Base-by-base conservation (phyloP, 1,139 yeast genomes). In the Geotrichum restrictum region DNA sequence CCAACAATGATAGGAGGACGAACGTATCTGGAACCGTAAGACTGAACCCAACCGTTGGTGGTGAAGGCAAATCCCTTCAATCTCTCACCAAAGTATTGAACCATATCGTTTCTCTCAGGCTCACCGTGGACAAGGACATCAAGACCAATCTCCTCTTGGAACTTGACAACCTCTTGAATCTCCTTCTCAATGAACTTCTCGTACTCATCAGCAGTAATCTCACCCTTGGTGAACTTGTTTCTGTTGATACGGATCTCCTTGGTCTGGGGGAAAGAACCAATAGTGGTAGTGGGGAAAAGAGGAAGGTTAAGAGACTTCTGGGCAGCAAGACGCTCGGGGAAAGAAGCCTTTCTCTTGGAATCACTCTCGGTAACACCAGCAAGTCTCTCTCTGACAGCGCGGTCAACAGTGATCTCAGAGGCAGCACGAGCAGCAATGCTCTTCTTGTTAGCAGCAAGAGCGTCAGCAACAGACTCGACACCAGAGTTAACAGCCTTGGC, bases 51-150 rank as follows among this genome's bases (percentile, higher is more conserved):
- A 78, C 98, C 98, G 82, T 88, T 88, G 67, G 88, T 80, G 76
- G 98, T 93, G 83, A 93, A 93, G 64, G 95, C 96, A 74, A 87
- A 93, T 74, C 98, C 98, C 72, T 88, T 86, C 74, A 93, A 81
- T 81, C 88, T 89, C 80, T 93, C 98, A 81, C 98, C 98, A 65
- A 93, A 93, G 85, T 93, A 93, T 81, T 93, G 98, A 70, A 93
- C 98, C 98, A 93, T 93, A 80, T 93, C 98, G 79, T 93, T 93
- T 85, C 98, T 88, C 83, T 94, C 98, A 76, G 98, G 98, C 80
- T 93, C 98, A 81, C 98, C 98, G 77, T 93, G 98, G 63, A 93
- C 98, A 67, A 91, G 81, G 66, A 93, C 98, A 73, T 93, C 98
- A 70, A 93, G 84, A 66, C 95, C 98, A 70, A 91, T 82, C 74